A percentile compares a stretch with the other conserved stretches of the same genome.
phyloP scores from a whole-genome alignment of 305 asterid genomes.

The Andrographis paniculata region DNA sequence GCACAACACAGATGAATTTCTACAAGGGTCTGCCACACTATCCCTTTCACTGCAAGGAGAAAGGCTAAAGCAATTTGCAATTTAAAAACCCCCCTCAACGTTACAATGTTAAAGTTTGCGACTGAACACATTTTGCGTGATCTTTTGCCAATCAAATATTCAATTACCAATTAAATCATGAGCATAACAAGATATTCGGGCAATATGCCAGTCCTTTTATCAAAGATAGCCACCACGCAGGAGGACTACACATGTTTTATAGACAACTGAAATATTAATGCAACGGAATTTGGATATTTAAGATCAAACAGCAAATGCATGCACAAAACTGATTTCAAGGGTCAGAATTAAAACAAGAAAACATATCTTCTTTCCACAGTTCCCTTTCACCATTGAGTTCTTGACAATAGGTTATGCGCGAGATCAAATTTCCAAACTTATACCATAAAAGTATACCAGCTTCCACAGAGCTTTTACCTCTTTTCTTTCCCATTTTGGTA shows the following conservation, averaged over 20 bases:
- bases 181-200: not conserved
- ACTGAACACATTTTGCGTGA: conserved; percentile 1
- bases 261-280: conserved; percentile 4
- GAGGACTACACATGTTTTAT: no score
- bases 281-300: conserved; percentile 1
- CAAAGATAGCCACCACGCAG: no score
- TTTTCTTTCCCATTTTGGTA: no score
- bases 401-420: not conserved
- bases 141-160: conserved; percentile 7
- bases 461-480: no score
- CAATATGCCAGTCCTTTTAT: not conserved
- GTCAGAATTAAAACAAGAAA: not conserved
- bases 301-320: not conserved
- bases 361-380: not conserved
- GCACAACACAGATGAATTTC: not conserved
- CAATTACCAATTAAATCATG: conserved; percentile 8
- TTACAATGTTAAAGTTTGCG: not conserved
- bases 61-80: not conserved
- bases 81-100: no score
- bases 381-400: conserved; percentile 6
- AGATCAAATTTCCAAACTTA: not conserved
- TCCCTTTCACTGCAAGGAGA: not conserved
- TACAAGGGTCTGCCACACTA: not conserved
- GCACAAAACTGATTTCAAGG: not conserved
- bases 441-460: not conserved